Conservation (phyloP, 78 protist genomes). For the Chrysochromulina parva region DNA sequence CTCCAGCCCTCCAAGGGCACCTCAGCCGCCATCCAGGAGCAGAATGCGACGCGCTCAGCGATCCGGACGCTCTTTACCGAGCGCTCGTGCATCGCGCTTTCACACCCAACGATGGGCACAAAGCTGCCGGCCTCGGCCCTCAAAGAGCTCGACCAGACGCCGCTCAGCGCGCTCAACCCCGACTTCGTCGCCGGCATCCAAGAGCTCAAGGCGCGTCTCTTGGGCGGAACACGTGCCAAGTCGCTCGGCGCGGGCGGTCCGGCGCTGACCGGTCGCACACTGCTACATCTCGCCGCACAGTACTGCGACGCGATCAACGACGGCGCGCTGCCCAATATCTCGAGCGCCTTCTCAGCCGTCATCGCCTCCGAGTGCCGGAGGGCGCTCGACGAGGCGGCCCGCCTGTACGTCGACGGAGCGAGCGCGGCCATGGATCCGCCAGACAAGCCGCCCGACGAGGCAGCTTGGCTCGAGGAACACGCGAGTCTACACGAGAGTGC, state of each 20-base stretch:
- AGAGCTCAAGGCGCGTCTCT: neutral
- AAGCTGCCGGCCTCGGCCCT: neutral
- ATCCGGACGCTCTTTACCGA: neutral
- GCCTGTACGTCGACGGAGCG: too few species aligned
- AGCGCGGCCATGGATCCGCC: too few species aligned
- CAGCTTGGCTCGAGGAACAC: too few species aligned
- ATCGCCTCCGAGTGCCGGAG: neutral
- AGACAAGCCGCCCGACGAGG: too few species aligned
- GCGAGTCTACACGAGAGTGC: too few species aligned
- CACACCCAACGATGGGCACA: constrained; percentile 3
- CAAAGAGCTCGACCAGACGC: neutral
- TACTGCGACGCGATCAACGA: constrained; percentile 40
- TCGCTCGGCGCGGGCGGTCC: neutral
- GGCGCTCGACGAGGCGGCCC: neutral
- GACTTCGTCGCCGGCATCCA: neutral
- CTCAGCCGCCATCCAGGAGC: neutral
- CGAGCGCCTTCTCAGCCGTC: constrained; percentile 33
- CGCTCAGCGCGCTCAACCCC: neutral
- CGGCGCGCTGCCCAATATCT: constrained; percentile 31
- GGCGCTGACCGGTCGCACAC: neutral
- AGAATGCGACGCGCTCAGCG: neutral
- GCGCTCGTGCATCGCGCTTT: constrained; percentile 19
- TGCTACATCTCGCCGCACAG: neutral
- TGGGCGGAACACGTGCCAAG: neutral
- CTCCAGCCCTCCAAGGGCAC: neutral